Evolutionary conservation across 192 early-diverging fungal species (phyloP).

Genomic region (Coemansia sp.): DNA sequence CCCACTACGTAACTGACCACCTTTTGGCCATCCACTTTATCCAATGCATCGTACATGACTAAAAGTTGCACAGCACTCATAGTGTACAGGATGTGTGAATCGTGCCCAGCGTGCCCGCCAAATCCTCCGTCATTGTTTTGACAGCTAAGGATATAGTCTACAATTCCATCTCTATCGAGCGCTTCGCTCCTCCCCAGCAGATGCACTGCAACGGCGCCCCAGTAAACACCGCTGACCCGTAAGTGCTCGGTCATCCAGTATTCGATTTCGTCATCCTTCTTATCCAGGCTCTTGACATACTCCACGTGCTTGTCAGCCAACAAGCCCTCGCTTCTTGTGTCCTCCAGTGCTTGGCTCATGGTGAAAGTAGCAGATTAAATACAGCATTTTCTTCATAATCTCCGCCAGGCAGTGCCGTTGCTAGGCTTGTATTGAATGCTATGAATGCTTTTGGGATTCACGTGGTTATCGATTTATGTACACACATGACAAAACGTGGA

Average conservation of each 20-base stretch:
- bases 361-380: constrained; percentile 1
- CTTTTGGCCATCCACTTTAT: constrained; percentile 64
- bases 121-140: constrained; percentile 83
- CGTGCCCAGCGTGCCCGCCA: constrained; percentile 82
- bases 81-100: constrained; percentile 89
- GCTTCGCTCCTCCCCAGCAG: constrained; percentile 65
- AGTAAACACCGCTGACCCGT: constrained; percentile 88
- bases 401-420: not conserved
- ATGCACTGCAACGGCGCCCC: constrained; percentile 84
- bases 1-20: constrained; percentile 66
- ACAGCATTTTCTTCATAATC: not conserved
- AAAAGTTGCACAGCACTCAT: constrained; percentile 89
- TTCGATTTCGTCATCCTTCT: constrained; percentile 84
- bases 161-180: constrained; percentile 68
- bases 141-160: constrained; percentile 77
- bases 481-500: not conserved
- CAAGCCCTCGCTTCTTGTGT: constrained; percentile 23
- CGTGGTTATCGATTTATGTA: not conserved
- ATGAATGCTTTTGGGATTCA: not conserved
- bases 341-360: not conserved
- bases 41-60: constrained; percentile 75
- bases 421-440: not conserved
- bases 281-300: constrained; percentile 71
- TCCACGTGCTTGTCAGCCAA: constrained; percentile 65
- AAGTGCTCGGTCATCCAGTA: constrained; percentile 94